Evolutionary conservation across 208 protist genomes (phyloP), one percentile per base, ranked within the genome.

Genomic region (Entamoeba dispar): DNA sequence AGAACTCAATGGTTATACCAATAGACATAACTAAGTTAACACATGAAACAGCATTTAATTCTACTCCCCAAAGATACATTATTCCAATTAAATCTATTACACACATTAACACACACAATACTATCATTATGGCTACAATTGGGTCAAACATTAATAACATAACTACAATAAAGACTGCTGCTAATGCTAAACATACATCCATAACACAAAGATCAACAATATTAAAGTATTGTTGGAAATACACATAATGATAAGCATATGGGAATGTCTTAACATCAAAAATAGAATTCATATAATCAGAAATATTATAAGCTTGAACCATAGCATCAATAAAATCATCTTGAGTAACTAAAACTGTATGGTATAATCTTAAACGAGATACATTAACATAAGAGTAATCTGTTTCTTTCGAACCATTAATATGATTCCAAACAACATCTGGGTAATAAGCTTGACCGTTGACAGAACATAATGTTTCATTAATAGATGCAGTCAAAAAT

Each of bases 1-100:
- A 95, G 43, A 96, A 96, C 93, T 96, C 96, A 19, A 96, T 95
- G 10, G 94, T 93, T 17, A 96, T 96, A 92, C 96, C 96, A 90
- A 96, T 93, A 52, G 92, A 93, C 95, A 96, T 96, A 17, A 96
- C 94, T 10, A 96, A 34, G 69, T 96, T 96, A 4, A 96, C 96
- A 27, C 96, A 92, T n/a, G 95, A 96, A 5, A 96, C 55, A 19
- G 96, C 96, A 93, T 96, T 96, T 0, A 96, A 57, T 22, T 49
- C 90, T 17, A 96, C 94, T 27, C 77, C 69, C 95, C 96, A 96
- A 10, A 96, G n/a, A 6, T 57, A 43, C 95, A 96, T 96, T 0
- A 96, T 49, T 49, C 94, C 96, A 7, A 96, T 34, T 17, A 96
- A 50, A 27, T 96, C 92, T 14, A 96, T 55, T 5, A 69, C 38